Conservation (phyloP, 129 eudicot species). For the Lonicera japonica region DNA sequence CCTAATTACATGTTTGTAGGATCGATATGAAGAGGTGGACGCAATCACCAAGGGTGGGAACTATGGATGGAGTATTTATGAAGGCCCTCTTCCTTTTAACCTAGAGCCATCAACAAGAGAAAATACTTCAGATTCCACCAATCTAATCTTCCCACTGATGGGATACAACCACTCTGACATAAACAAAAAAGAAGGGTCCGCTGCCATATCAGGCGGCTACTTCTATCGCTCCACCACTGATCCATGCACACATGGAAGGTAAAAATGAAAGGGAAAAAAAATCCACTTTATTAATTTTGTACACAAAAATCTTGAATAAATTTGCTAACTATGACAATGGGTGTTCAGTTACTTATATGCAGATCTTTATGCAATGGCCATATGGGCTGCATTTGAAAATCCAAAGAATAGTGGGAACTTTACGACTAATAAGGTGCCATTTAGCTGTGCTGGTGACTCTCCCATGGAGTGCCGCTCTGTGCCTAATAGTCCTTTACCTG, state of each 20-base stretch:
- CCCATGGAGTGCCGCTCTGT: slow-evolving; percentile 53
- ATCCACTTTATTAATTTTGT: not conserved
- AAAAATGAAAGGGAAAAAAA: not conserved
- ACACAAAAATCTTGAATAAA: not conserved
- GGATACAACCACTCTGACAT: slow-evolving; percentile 67
- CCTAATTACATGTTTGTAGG: slow-evolving; percentile 23
- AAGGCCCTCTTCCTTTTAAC: slow-evolving; percentile 54
- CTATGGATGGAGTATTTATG: slow-evolving; percentile 78
- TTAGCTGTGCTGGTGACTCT: slow-evolving; percentile 68
- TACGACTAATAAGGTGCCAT: slow-evolving; percentile 42
- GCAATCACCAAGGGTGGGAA: slow-evolving; percentile 84
- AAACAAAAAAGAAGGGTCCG: slow-evolving; percentile 69
- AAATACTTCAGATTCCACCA: slow-evolving; percentile 28
- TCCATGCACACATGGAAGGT: slow-evolving; percentile 92
- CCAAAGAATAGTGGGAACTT: slow-evolving; percentile 82
- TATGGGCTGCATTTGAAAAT: slow-evolving; percentile 73
- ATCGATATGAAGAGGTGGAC: slow-evolving; percentile 81
- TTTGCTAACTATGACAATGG: not conserved
- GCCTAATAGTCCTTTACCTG: slow-evolving; percentile 57
- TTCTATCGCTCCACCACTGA: slow-evolving; percentile 78
- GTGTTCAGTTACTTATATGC: slow-evolving; percentile 68
- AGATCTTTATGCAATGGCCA: slow-evolving; percentile 56
- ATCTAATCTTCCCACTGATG: slow-evolving; percentile 58
- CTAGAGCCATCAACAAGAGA: slow-evolving; percentile 17
- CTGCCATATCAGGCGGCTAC: slow-evolving; percentile 77